Base-by-base conservation (phyloP, 768 basidiomycete species). In the Cystoderma amianthinum region DNA sequence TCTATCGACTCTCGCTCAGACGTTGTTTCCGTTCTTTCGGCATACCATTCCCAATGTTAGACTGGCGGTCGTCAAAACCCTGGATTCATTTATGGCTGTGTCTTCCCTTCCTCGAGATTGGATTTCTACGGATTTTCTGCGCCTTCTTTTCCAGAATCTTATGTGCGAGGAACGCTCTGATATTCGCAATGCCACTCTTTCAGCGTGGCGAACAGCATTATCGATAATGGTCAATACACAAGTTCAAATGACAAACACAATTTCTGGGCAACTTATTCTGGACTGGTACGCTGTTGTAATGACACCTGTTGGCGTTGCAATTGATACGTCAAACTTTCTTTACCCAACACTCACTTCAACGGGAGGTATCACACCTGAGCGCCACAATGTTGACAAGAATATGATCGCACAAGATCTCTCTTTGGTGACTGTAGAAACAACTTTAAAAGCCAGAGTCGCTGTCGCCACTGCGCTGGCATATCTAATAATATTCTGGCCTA, bases 11-110 rank as follows among this genome's bases (percentile, higher is more conserved):
- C 76, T 96, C 42, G 86, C 94, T 4, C 85, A 87, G 2, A 88
- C 85, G 1, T 66, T 95, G 4, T 98, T 91, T 63, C 90, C 95
- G 3, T 97, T 95, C 72, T 94, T 97, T 65, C 88, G 96, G 13
- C 96, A 99, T 60, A 94, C 95, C 0, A 98, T 99, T 52, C 63
- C 86, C 1, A 85, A 84, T 45, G 96, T 99, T 41, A 89, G 96
- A 5, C 72, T 94, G 11, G 85, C 96, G 2, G 94, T 98, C 2
- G 86, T 94, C 34, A 83, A 88, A 45, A 93, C 93, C 0, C 67
- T 98, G 7, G 74, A 81, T 42, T 84, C 85, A 5, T 94, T 98
- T 62, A 85, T 96, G 74, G 67, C 71, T 17, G 85, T 91, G 5
- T 60, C 78, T 5, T 75, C 80, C 0, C 73, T 94, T 32, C 76